A percentile compares a stretch with the other conserved stretches of the same genome.
These are phyloP conservation scores for Candolleomyces efflorescens DNA, from an alignment of 768 basidiomycete species.

Conservation along the genomic window DNA sequence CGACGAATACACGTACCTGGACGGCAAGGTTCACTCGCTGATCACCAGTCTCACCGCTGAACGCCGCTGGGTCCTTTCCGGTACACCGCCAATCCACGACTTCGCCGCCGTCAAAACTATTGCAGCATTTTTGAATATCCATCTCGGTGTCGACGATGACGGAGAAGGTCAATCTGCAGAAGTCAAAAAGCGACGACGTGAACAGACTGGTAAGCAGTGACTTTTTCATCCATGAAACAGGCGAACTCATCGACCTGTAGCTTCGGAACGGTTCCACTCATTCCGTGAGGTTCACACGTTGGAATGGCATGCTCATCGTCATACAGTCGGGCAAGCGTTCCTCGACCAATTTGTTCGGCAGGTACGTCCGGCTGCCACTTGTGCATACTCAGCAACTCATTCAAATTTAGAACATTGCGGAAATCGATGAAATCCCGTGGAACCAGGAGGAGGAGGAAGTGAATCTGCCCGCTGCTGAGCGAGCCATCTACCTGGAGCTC, in stretches of 20 bases:
- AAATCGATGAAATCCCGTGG: slow-evolving; percentile 94
- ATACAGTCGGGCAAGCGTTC: slow-evolving; percentile 78
- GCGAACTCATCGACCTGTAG: slow-evolving; percentile 32
- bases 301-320: slow-evolving; percentile 90
- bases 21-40: slow-evolving; percentile 73
- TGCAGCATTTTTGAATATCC: slow-evolving; percentile 82
- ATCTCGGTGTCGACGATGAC: slow-evolving; percentile 89
- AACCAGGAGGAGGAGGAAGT: slow-evolving; percentile 59
- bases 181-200: slow-evolving; percentile 75
- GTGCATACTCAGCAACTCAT: slow-evolving; percentile 2
- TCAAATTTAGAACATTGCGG: slow-evolving; percentile 75
- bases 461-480: slow-evolving; percentile 85
- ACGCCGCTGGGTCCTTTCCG: slow-evolving; percentile 93
- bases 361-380: slow-evolving; percentile 36
- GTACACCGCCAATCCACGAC: slow-evolving; percentile 90
- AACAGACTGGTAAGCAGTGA: slow-evolving; percentile 69
- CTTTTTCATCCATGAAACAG: background rate
- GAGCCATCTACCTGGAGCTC: slow-evolving; percentile 90
- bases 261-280: slow-evolving; percentile 91
- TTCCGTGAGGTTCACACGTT: slow-evolving; percentile 91
- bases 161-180: slow-evolving; percentile 71
- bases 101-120: slow-evolving; percentile 91
- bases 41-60: slow-evolving; percentile 74
- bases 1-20: slow-evolving; percentile 93
- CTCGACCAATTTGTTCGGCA: slow-evolving; percentile 81